These are phyloP conservation scores for Ceratocystiopsis brevicomis DNA, from an alignment of 2,329 filamentous ascomycete genomes.

Conservation along the genomic window DNA sequence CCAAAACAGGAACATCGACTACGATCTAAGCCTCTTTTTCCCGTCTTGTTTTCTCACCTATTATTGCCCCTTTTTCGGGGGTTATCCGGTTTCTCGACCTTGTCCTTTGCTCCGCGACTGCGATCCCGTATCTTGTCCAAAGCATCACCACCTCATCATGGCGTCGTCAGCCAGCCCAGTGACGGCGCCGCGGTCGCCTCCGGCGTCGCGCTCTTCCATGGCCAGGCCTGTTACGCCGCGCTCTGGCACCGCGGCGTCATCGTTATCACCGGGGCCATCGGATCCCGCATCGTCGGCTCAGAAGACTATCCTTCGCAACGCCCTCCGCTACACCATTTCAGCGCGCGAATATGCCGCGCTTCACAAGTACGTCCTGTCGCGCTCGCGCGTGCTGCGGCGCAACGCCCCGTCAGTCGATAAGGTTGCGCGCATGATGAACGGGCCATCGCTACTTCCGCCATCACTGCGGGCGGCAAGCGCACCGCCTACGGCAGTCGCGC, in stretches of 20 bases:
- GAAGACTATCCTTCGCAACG: slow-evolving; percentile 66
- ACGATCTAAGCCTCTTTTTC: background rate
- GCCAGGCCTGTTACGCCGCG: too few species aligned
- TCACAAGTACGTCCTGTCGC: slow-evolving; percentile 65
- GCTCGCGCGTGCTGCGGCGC: slow-evolving; percentile 38
- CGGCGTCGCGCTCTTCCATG: background rate
- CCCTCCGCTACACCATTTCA: slow-evolving; percentile 69
- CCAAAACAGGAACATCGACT: background rate
- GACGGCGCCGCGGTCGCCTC: slow-evolving; percentile 4
- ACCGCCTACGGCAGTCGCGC: too few species aligned
- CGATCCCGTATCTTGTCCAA: background rate
- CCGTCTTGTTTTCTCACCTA: background rate
- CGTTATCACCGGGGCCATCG: background rate
- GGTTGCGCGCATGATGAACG: slow-evolving; percentile 35
- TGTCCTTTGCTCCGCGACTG: background rate
- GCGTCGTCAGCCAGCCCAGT: slow-evolving; percentile 6
- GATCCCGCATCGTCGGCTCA: slow-evolving; percentile 12
- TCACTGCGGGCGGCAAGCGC: background rate
- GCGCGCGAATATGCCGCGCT: slow-evolving; percentile 71
- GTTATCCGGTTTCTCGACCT: background rate
- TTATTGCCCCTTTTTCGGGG: background rate
- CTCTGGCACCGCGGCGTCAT: background rate
- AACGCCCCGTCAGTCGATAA: slow-evolving; percentile 35
- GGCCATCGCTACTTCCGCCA: slow-evolving; percentile 10
- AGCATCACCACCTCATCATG: background rate